phyloP scores from a whole-genome alignment of 345 rosid species.

The Ricinus communis region DNA sequence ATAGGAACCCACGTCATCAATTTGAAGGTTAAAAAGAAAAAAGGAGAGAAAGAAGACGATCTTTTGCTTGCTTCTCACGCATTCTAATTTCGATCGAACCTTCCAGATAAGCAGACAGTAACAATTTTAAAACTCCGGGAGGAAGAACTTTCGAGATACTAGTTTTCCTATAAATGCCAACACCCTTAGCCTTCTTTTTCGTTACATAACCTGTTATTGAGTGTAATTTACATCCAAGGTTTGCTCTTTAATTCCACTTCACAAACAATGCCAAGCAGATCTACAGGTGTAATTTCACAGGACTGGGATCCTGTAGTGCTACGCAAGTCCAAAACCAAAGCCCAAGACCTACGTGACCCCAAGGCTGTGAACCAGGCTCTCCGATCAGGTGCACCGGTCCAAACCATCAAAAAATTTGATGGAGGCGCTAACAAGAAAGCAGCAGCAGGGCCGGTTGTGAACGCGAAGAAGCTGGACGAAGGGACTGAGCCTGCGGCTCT shows the following conservation, averaged over 20 bases:
- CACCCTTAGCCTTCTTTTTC: not conserved
- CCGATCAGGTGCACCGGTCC: constrained; percentile 55
- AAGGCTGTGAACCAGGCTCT: constrained; percentile 76
- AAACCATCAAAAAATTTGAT: constrained; percentile 59
- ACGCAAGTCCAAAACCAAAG: constrained; percentile 55
- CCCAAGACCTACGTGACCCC: constrained; percentile 59
- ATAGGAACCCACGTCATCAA: too few relatives aligned
- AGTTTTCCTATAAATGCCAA: not conserved
- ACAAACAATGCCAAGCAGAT: constrained; percentile 59
- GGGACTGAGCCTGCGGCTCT: constrained; percentile 62
- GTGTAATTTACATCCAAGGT: too few relatives aligned
- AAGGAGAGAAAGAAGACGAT: too few relatives aligned
- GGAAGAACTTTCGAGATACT: constrained; percentile 12
- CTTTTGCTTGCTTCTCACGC: constrained; percentile 1
- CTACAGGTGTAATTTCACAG: constrained; percentile 56
- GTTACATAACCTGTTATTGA: too few relatives aligned
- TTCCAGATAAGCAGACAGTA: constrained; percentile 8
- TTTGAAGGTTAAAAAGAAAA: too few relatives aligned
- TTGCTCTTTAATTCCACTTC: too few relatives aligned
- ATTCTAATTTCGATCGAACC: not conserved
- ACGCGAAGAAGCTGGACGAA: constrained; percentile 65
- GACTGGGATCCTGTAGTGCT: constrained; percentile 89
- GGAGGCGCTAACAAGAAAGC: constrained; percentile 71
- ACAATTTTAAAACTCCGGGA: not conserved
- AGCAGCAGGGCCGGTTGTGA: constrained; percentile 34